Base-by-base conservation (phyloP, 192 early-diverging fungal species). In the Coemansia pectinata region DNA sequence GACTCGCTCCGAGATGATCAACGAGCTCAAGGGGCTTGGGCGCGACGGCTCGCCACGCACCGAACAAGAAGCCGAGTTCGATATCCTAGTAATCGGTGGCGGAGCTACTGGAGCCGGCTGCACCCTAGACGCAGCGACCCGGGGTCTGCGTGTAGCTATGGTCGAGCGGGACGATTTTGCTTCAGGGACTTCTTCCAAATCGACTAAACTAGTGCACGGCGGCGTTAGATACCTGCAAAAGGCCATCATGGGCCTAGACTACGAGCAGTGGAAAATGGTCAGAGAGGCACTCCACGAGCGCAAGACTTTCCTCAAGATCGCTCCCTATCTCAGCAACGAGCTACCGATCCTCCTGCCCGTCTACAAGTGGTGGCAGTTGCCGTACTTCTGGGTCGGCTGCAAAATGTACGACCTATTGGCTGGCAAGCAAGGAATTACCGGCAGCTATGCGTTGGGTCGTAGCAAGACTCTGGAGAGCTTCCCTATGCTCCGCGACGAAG, bases 221-320 rank as follows among this genome's bases (percentile, higher is more conserved):
- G 97, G 97, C 62, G 97, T 98, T 33, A 86, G 97, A 64, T 98
- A 98, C 78, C 85, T 98, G 61, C 92, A 98, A 72, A 98, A 98
- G 86, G 95, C 97, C 23, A 90, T 98, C 60, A 87, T 89, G 83
- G 95, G 96, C 55, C 78, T 96, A 29, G 97, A 98, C 71, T 95
- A 94, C 83, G 95, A 93, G 83, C 97, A 98, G 77, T 96, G 92
- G 91, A 94, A 94, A 81, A 87, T 98, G 59, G 97, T 98, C 23
- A 86, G 87, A 55, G 95, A 98, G 73, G 97, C 97, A 3, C 89
- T 98, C 78, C 94, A 96, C 65, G 97, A 98, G 78, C 93, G 97
- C 70, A 88, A 90, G 61, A 91, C 90, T 59, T 97, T 98, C 73
- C 86, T 98, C 70, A 90, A 94, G 45, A 96, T 96, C 75, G 97